Conservation (phyloP, 345 rosid genomes). For the Euclidium syriacum region DNA sequence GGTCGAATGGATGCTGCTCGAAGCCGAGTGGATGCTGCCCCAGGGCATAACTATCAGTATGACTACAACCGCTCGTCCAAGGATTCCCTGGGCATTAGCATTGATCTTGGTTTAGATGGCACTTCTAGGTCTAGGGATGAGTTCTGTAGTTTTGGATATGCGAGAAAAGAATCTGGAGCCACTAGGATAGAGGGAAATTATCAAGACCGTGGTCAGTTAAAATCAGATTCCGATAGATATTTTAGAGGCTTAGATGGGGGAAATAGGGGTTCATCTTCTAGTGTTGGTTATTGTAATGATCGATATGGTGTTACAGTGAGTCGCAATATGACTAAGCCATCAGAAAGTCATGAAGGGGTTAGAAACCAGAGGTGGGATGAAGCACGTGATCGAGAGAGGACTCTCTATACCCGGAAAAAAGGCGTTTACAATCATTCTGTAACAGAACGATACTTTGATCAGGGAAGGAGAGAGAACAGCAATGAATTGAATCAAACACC, state of each 20-base stretch:
- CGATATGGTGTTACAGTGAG: constrained; percentile 26
- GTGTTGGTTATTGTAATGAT: constrained; percentile 30
- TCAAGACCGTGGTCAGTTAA: constrained; percentile 31
- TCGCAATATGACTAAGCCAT: constrained; percentile 21
- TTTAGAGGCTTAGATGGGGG: constrained; percentile 34
- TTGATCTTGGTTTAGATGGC: constrained; percentile 41
- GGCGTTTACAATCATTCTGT: constrained; percentile 39
- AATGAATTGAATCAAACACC: constrained; percentile 46
- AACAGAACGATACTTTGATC: constrained; percentile 36
- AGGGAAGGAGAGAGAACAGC: constrained; percentile 47
- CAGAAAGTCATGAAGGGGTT: constrained; percentile 25
- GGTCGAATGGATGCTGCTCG: constrained; percentile 25
- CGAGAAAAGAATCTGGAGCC: constrained; percentile 33
- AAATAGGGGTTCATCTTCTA: constrained; percentile 30
- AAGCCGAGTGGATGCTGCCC: constrained; percentile 5
- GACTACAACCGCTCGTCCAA: constrained; percentile 38
- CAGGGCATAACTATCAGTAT: constrained; percentile 31
- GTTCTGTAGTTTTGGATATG: constrained; percentile 27
- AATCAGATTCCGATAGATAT: constrained; percentile 35
- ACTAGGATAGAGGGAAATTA: constrained; percentile 26
- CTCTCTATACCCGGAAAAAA: constrained; percentile 28
- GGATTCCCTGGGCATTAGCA: constrained; percentile 22
- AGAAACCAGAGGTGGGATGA: constrained; percentile 42
- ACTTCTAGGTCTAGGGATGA: constrained; percentile 50
- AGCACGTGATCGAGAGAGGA: constrained; percentile 24